phyloP scores from a whole-genome alignment of 148 eudicot species.

The Chenopodium quinoa region DNA sequence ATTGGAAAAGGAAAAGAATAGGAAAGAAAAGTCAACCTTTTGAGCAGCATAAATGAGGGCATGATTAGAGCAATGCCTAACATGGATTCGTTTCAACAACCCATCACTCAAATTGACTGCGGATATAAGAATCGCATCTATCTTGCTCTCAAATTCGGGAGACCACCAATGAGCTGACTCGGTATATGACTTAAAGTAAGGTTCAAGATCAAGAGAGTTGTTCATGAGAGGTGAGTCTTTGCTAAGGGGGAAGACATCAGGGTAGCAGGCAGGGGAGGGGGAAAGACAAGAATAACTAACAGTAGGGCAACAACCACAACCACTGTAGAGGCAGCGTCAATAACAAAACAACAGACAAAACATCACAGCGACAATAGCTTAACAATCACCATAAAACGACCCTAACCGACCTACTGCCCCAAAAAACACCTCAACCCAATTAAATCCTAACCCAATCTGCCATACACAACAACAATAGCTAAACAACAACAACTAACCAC shows the following conservation, averaged over 20 bases:
- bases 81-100: conserved; percentile 51
- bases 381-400: no score
- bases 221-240: conserved; percentile 54
- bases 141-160: conserved; percentile 54
- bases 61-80: conserved; percentile 77
- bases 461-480: no score
- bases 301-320: no score
- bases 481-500: no score
- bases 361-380: no score
- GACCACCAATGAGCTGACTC: conserved; percentile 82
- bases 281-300: no score
- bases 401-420: no score
- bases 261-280: no score
- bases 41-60: conserved; percentile 53
- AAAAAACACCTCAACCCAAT: no score
- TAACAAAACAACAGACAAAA: no score
- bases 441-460: no score
- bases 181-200: conserved; percentile 47
- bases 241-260: not conserved
- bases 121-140: conserved; percentile 48
- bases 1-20: not conserved
- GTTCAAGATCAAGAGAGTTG: conserved; percentile 57
- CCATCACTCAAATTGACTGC: conserved; percentile 60
- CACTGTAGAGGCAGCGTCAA: no score
- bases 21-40: conserved; percentile 39